phyloP scores from a whole-genome alignment of 2,329 filamentous ascomycete species.

The Dryadomyces quercus-mongolicae region DNA sequence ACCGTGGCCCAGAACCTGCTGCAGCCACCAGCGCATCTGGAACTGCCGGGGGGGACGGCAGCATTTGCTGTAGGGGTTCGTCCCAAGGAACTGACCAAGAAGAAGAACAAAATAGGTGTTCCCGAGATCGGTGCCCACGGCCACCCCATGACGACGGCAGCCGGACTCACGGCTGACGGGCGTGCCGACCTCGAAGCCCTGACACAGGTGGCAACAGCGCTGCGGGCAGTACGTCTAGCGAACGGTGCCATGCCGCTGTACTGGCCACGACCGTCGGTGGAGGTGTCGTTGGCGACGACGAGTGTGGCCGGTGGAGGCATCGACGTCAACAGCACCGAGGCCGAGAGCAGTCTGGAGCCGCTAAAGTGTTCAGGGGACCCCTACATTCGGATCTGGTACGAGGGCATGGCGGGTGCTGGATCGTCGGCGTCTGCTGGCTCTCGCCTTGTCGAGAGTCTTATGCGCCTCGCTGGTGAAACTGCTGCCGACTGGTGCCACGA shows the following conservation, averaged over 20 bases:
- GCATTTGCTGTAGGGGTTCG: constrained; percentile 23
- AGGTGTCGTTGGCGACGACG: constrained; percentile 28
- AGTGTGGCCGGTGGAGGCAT: not conserved
- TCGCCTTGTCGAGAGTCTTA: constrained; percentile 34
- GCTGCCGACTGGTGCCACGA: constrained; percentile 48
- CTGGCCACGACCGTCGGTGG: constrained; percentile 27
- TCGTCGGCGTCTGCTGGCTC: constrained; percentile 12
- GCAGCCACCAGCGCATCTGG: not conserved
- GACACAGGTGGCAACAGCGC: constrained; percentile 31
- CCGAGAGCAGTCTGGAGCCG: constrained; percentile 12
- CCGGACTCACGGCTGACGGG: constrained; percentile 29
- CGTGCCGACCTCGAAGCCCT: constrained; percentile 35
- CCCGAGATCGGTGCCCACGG: constrained; percentile 13
- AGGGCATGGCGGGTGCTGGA: constrained; percentile 1
- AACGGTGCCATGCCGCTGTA: constrained; percentile 39
- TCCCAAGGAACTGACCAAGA: constrained; percentile 7
- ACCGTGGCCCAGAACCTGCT: not conserved
- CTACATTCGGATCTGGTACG: constrained; percentile 31
- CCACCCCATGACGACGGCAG: constrained; percentile 30
- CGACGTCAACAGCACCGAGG: not conserved
- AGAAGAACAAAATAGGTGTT: not conserved
- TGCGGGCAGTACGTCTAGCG: constrained; percentile 28
- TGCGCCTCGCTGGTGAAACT: constrained; percentile 51
- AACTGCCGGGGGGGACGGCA: constrained; percentile 3
- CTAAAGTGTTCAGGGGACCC: constrained; percentile 33